A percentile compares a stretch with the other conserved stretches of the same genome.
These are phyloP conservation scores for Lojkania enalia DNA, from an alignment of 2,329 filamentous ascomycete species.

Conservation along the genomic window DNA sequence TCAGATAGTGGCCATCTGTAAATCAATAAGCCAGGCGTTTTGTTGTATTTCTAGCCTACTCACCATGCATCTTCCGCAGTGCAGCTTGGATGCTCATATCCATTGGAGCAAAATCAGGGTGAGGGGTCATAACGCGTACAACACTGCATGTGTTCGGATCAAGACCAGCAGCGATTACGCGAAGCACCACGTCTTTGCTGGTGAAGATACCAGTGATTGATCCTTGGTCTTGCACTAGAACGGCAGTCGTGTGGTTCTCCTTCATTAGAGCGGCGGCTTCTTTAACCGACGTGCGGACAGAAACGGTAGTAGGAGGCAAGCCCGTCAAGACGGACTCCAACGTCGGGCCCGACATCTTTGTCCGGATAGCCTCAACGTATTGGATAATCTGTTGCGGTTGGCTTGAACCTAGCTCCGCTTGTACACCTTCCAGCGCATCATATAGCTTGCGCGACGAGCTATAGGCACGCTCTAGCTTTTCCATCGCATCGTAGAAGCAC, in stretches of 20 bases:
- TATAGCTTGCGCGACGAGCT: slow-evolving; percentile 97
- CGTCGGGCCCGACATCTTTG: slow-evolving; percentile 97
- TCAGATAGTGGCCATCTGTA: slow-evolving; percentile 94
- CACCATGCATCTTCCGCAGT: slow-evolving; percentile 98
- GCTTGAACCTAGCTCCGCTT: slow-evolving; percentile 92
- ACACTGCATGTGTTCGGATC: slow-evolving; percentile 96
- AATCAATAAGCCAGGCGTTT: slow-evolving; percentile 18
- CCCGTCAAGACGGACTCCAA: slow-evolving; percentile 93
- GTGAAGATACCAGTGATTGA: slow-evolving; percentile 99
- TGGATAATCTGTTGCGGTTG: slow-evolving; percentile 99
- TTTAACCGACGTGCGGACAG: slow-evolving; percentile 92
- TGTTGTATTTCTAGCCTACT: slow-evolving; percentile 41
- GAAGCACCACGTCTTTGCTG: slow-evolving; percentile 97
- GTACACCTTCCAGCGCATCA: slow-evolving; percentile 94
- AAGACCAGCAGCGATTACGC: slow-evolving; percentile 94
- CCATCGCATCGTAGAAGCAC: slow-evolving; percentile 99
- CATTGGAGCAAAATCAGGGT: slow-evolving; percentile 96
- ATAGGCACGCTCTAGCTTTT: slow-evolving; percentile 97
- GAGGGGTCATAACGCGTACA: slow-evolving; percentile 97
- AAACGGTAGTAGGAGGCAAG: slow-evolving; percentile 89
- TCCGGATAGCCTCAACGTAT: slow-evolving; percentile 92
- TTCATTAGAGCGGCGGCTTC: slow-evolving; percentile 97
- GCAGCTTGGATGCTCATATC: slow-evolving; percentile 99
- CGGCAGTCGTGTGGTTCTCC: slow-evolving; percentile 96
- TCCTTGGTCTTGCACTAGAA: slow-evolving; percentile 94